Evolutionary conservation across 768 basidiomycete species (phyloP).

Genomic region (Dacryopinax spathularia): DNA sequence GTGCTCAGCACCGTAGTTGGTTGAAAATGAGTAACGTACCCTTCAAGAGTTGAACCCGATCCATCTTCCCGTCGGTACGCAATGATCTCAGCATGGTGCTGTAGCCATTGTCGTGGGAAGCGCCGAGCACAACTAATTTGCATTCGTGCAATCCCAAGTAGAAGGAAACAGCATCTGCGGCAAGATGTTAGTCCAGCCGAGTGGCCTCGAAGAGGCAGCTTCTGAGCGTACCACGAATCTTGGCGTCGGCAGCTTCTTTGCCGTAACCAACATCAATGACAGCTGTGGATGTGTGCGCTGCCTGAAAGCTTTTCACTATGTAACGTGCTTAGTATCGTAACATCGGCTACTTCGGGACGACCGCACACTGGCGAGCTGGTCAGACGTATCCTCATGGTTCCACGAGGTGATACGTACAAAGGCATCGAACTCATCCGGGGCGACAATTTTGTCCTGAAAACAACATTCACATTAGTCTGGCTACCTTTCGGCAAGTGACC

Average conservation of each 20-base stretch:
- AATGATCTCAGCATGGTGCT: slow-evolving; percentile 45
- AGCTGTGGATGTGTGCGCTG: slow-evolving; percentile 12
- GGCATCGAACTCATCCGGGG: neutral
- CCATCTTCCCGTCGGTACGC: slow-evolving; percentile 47
- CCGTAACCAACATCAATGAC: slow-evolving; percentile 56
- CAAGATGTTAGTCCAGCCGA: slow-evolving; percentile 8
- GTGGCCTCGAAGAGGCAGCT: neutral
- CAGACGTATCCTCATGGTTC: neutral
- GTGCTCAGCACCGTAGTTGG: neutral
- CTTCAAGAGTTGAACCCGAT: slow-evolving; percentile 50
- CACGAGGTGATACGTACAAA: neutral
- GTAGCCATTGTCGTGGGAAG: slow-evolving; percentile 60
- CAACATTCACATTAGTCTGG: neutral
- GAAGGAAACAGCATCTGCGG: slow-evolving; percentile 59
- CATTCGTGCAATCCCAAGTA: slow-evolving; percentile 44
- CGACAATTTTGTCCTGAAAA: neutral
- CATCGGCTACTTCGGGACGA: neutral
- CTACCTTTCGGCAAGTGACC: neutral
- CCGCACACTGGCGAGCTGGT: neutral
- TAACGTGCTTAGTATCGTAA: too few relatives aligned
- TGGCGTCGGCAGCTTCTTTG: slow-evolving; percentile 63
- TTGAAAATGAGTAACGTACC: too few relatives aligned
- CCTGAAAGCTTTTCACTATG: neutral
- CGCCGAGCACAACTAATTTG: slow-evolving; percentile 56
- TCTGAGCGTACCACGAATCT: slow-evolving; percentile 46